These are phyloP conservation scores for Sideroxylon spinosum DNA, from an alignment of 179 eudicot species.

Conservation along the genomic window DNA sequence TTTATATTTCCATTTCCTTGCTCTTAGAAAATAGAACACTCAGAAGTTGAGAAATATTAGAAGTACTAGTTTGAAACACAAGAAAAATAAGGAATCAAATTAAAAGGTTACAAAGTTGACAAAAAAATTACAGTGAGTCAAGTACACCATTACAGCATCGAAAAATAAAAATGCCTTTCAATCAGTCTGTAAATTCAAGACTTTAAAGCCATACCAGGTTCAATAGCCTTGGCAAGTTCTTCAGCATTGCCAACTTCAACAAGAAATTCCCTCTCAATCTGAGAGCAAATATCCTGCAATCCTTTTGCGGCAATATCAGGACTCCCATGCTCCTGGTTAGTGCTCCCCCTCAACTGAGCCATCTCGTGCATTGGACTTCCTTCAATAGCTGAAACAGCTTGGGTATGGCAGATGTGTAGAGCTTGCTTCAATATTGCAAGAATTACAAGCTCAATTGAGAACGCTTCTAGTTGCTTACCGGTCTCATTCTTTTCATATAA, in stretches of 20 bases:
- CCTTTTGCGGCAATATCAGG: constrained; percentile 32
- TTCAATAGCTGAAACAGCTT: constrained; percentile 68
- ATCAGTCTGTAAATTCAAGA: background rate
- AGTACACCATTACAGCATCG: background rate
- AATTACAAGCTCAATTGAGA: constrained; percentile 83
- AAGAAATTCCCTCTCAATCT: constrained; percentile 67
- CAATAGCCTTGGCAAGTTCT: constrained; percentile 58
- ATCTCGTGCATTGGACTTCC: constrained; percentile 53
- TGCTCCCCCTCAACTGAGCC: constrained; percentile 27
- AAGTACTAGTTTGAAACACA: background rate
- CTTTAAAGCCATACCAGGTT: constrained; percentile 49
- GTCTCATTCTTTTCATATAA: constrained; percentile 45
- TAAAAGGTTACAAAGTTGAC: background rate
- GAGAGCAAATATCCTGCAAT: constrained; percentile 48
- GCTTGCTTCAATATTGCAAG: constrained; percentile 95
- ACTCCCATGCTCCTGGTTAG: constrained; percentile 30
- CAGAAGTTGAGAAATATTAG: background rate
- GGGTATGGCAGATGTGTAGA: constrained; percentile 73
- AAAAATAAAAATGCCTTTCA: background rate
- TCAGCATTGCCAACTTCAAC: constrained; percentile 78
- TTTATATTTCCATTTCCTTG: too few species aligned
- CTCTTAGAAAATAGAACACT: background rate
- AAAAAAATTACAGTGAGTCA: background rate
- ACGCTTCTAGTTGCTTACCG: constrained; percentile 72
- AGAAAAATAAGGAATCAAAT: background rate